These are phyloP conservation scores for Starmerella asiatica DNA, from an alignment of 805 yeast species.

Conservation along the genomic window DNA sequence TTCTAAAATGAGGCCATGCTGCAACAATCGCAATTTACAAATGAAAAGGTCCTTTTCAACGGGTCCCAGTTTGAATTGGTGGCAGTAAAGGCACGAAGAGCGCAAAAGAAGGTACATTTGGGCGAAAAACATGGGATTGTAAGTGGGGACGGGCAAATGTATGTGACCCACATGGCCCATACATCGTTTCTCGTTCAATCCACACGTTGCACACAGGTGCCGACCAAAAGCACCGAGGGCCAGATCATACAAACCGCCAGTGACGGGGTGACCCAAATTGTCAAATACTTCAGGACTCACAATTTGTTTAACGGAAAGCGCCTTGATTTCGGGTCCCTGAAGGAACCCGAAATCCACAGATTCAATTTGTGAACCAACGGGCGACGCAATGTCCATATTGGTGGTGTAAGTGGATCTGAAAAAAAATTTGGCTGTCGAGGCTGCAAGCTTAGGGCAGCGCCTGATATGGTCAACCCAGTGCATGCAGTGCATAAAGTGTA, in stretches of 20 bases:
- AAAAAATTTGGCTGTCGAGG: constrained; percentile 2
- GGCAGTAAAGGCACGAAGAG: constrained; percentile 80
- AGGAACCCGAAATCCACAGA: constrained; percentile 87
- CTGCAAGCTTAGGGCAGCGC: too few species aligned
- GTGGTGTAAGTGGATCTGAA: not conserved
- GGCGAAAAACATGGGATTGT: constrained; percentile 86
- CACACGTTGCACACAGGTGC: constrained; percentile 89
- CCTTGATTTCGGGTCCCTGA: constrained; percentile 66
- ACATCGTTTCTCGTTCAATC: constrained; percentile 83
- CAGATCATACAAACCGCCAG: constrained; percentile 86
- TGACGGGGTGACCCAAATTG: constrained; percentile 87
- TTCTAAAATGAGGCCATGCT: constrained; percentile 78
- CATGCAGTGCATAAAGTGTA: too few species aligned
- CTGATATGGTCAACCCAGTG: too few species aligned
- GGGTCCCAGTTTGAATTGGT: constrained; percentile 57
- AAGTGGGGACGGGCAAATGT: constrained; percentile 89
- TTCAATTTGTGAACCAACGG: constrained; percentile 85
- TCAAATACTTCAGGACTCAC: constrained; percentile 94
- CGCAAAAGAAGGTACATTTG: constrained; percentile 78
- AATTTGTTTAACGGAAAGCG: constrained; percentile 85
- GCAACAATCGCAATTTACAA: constrained; percentile 69
- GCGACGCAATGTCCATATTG: constrained; percentile 89
- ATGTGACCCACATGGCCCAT: constrained; percentile 99
- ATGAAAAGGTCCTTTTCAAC: constrained; percentile 61
- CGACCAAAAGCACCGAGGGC: constrained; percentile 88